Base-by-base conservation (phyloP, 352 stramenopile genomes). In the Phytophthora europaea region DNA sequence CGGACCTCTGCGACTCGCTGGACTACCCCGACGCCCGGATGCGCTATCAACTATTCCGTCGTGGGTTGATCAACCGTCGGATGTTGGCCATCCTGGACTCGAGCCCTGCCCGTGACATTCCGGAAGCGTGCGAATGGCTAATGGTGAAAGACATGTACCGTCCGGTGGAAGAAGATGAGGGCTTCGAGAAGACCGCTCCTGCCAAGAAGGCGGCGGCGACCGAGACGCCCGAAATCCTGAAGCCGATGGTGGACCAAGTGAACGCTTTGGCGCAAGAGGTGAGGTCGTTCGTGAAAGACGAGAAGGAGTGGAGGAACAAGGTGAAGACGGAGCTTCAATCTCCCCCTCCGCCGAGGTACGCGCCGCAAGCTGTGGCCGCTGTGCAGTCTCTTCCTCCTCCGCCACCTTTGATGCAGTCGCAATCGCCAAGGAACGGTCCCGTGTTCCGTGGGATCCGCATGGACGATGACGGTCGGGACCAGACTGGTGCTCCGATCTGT, bases 131-230 rank as follows among this genome's bases (percentile, higher is more conserved):
- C 12, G 59, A 66, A 16, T 57, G 43, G 47, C 33, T 66, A 0
- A 54, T 66, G 28, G 13, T 58, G 7, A 66, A 66, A 20, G 33
- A 48, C 4, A 66, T 66, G 47, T 38, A 57, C n/a, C 13, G 28
- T 4, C n/a, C 47, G 0, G 28, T 58, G 7, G 59, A 66, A 2
- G 33, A 48, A 20, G 47, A 57, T 2, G 59, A 65, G 34, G 58
- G 43, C 6, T 65, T 66, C n/a, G 20, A 65, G 1, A 26, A 65
- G 0, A 1, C n/a, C 0, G 0, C 26, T 10, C 6, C 53, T 7
- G 53, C 28, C 3, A 55, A 55, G 36, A 6, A 0, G 0, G 9
- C 4, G 3, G 4, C 8, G 8, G 22, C 31, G 36, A 15, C 50
- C 6, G 50, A 55, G 10, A 59, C 26, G 2, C 16, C 31, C 1